A percentile compares a stretch with the other conserved stretches of the same genome.
Evolutionary conservation across 768 basidiomycete species (phyloP).

Genomic region (Hirschioporus abietinus): DNA sequence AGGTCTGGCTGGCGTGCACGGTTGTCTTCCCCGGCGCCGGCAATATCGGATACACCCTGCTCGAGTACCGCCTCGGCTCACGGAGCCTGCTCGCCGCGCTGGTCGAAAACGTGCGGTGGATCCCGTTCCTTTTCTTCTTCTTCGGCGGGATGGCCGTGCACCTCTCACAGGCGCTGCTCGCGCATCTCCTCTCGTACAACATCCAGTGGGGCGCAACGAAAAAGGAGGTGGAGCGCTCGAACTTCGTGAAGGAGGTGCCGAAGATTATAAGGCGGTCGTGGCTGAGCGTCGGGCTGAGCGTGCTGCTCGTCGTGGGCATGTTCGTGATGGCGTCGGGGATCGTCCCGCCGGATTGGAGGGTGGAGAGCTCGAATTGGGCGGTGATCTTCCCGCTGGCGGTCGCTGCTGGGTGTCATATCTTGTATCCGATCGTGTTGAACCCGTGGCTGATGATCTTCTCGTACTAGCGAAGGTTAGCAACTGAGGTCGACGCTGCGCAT

Average conservation of each 20-base stretch:
- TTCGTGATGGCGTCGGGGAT: constrained; percentile 41
- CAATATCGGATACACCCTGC: constrained; percentile 61
- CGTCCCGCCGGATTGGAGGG: constrained; percentile 60
- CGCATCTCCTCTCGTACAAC: constrained; percentile 55
- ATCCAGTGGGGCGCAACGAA: constrained; percentile 55
- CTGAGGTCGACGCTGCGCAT: too few relatives aligned
- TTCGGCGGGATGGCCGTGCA: constrained; percentile 55
- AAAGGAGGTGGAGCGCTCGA: constrained; percentile 84
- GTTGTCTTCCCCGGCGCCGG: constrained; percentile 67
- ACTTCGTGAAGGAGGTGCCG: constrained; percentile 89
- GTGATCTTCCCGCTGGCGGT: too few relatives aligned
- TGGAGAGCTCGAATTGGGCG: constrained; percentile 62
- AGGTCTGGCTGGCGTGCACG: constrained; percentile 70
- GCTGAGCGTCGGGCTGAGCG: constrained; percentile 53
- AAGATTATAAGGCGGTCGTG: constrained; percentile 78
- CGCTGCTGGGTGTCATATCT: constrained; percentile 15
- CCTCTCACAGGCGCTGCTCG: constrained; percentile 45
- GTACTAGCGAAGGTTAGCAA: constrained; percentile 35
- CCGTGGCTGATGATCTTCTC: constrained; percentile 88
- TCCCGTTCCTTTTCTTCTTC: constrained; percentile 72
- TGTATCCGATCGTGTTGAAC: constrained; percentile 61
- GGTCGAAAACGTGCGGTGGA: constrained; percentile 57
- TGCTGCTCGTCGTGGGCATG: constrained; percentile 46
- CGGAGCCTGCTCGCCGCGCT: constrained; percentile 43
- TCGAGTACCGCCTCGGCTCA: constrained; percentile 66